Percentiles rank a stretch among this genome's conserved stretches.
Conservation (phyloP, 257 asterid species). For the Echium plantagineum region DNA sequence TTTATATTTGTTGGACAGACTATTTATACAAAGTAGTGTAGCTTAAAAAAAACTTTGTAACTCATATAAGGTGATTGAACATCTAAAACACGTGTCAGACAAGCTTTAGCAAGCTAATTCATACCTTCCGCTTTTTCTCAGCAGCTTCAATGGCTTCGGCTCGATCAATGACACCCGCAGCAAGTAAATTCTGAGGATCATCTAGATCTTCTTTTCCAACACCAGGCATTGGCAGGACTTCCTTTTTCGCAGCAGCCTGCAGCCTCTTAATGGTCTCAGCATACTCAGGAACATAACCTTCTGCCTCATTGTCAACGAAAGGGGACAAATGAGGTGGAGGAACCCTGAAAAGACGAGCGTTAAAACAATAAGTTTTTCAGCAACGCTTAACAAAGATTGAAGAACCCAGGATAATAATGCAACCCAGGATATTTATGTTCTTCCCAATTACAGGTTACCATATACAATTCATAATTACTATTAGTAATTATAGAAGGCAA, state of each 20-base stretch:
- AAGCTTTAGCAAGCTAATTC: no score
- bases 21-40: no score
- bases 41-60: no score
- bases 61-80: no score
- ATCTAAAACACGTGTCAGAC: no score
- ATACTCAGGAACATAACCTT: conserved; percentile 94
- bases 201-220: conserved; percentile 69
- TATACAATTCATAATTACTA: neutral
- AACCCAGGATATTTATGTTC: neutral
- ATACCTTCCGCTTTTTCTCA: conserved; percentile 61
- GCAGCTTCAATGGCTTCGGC: conserved; percentile 83
- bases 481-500: no score
- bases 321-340: conserved; percentile 99
- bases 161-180: conserved; percentile 51
- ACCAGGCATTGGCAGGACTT: conserved; percentile 91
- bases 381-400: no score
- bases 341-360: conserved; percentile 37
- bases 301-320: conserved; percentile 89
- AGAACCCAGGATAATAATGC: no score
- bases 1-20: no score
- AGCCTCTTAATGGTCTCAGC: conserved; percentile 80
- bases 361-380: neutral
- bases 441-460: neutral
- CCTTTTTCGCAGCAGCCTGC: conserved; percentile 82
- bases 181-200: conserved; percentile 57